Evolutionary conservation across 139 green algal genomes (phyloP).

Genomic region (Closterium sp.): DNA sequence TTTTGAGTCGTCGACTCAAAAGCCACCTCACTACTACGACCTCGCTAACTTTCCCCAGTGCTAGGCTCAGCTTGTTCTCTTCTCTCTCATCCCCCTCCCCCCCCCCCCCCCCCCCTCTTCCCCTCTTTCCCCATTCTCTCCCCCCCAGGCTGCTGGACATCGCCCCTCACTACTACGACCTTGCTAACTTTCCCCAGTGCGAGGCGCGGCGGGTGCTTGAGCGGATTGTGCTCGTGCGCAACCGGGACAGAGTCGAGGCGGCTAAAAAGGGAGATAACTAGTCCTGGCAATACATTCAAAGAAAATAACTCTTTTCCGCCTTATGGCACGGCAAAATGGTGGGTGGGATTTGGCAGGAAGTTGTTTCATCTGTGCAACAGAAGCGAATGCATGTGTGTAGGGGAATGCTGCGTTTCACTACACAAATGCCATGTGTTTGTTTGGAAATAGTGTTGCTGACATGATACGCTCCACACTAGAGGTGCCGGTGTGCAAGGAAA

Average conservation of each 20-base stretch:
- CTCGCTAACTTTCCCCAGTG: conserved; percentile 90
- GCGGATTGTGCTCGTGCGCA: conserved; percentile 75
- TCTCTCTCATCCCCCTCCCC: too few relatives aligned
- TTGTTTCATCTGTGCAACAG: too few relatives aligned
- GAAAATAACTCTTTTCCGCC: background rate
- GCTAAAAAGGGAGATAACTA: conserved; percentile 9
- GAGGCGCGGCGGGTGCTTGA: conserved; percentile 80
- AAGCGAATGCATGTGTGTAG: too few relatives aligned
- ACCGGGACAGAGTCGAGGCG: conserved; percentile 43
- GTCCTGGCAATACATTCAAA: background rate
- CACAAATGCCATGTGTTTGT: background rate
- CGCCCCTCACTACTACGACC: conserved; percentile 92
- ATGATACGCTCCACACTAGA: too few relatives aligned
- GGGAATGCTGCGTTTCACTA: too few relatives aligned
- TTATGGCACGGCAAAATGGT: background rate
- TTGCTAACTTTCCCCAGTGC: conserved; percentile 89
- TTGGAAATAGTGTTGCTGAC: too few relatives aligned
- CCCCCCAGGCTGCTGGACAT: conserved; percentile 37
- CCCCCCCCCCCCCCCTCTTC: too few relatives aligned
- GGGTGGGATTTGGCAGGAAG: background rate
- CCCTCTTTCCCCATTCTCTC: background rate
- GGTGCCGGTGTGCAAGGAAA: too few relatives aligned
- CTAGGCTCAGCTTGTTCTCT: background rate
- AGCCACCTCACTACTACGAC: conserved; percentile 98
- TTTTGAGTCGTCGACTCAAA: too few relatives aligned